Percentiles rank a stretch among this genome's conserved stretches.
Evolutionary conservation across 305 asterid genomes (phyloP).

Genomic region (Lippia alba): DNA sequence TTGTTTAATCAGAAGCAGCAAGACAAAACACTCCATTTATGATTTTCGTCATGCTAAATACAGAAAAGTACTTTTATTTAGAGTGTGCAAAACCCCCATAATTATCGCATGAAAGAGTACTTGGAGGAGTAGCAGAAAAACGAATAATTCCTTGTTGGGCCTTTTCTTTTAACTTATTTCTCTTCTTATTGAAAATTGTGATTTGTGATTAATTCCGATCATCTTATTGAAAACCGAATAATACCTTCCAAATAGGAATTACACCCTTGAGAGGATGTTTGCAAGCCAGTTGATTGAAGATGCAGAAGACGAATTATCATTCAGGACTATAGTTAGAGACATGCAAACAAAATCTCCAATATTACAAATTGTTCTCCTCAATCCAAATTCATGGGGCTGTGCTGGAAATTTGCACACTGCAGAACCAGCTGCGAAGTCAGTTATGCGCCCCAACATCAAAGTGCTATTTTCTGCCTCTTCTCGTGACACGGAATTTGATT

Average conservation of each 20-base stretch:
- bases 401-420: slow-evolving; percentile 49
- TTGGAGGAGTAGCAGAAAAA: too few relatives aligned
- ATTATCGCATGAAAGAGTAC: not conserved
- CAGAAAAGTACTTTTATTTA: too few relatives aligned
- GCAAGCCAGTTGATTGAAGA: slow-evolving; percentile 75
- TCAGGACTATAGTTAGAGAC: slow-evolving; percentile 83
- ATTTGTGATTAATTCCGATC: slow-evolving; percentile 24
- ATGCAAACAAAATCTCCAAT: slow-evolving; percentile 58
- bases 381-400: slow-evolving; percentile 84
- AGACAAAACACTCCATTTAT: too few relatives aligned
- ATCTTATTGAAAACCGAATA: not conserved
- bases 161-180: not conserved
- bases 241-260: slow-evolving; percentile 52
- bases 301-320: slow-evolving; percentile 88
- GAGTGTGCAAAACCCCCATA: too few relatives aligned
- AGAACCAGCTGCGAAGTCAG: slow-evolving; percentile 53
- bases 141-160: too few relatives aligned
- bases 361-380: slow-evolving; percentile 78
- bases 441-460: slow-evolving; percentile 68
- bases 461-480: slow-evolving; percentile 64
- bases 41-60: too few relatives aligned
- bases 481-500: slow-evolving; percentile 47
- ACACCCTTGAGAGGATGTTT: slow-evolving; percentile 80
- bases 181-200: not conserved
- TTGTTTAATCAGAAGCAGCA: too few relatives aligned